Evolutionary conservation across 495 filamentous ascomycete genomes (phyloP), one percentile per base, ranked within the genome.

Genomic region (Beverwykella pulmonaria): DNA sequence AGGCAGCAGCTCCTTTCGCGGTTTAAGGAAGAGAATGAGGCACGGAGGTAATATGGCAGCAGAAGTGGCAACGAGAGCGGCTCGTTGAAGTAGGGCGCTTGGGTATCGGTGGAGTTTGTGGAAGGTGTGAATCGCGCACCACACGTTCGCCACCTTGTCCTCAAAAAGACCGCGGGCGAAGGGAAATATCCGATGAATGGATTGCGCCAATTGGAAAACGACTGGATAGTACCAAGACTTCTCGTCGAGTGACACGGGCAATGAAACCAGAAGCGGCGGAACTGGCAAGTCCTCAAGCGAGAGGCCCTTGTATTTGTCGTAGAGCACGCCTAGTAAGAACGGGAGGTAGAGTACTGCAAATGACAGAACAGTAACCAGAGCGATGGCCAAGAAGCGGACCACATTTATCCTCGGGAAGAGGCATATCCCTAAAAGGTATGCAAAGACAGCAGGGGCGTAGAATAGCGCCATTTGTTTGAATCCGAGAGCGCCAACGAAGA

Each of bases 381-480:
- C 86, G 55, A 98, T 92, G 34, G 83, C 83, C 19, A 95, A 34
- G 15, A 98, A 81, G 8, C 92, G 87, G 1, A 81, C 50, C n/a
- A 89, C 68, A 49, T 88, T 87, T 67, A 92, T 78, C 10, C 83
- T 81, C 7, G 92, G 92, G 61, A 89, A 88, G 23, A 94, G 69
- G 76, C 93, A 97, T 73, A 86, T 83, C 8, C 94, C 93, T 6
- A 97, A 80, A 1, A 98, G 87, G 71, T 93, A 98, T 7, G 92
- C 88, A 75, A 97, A 97, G 57, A 98, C 87, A 14, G 88, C 87
- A 0, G 95, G 92, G 2, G 94, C 92, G 75, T 97, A 98, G 76
- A 97, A 98, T 10, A 98, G 81, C 2, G 93, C 94, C 94, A 98
- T 98, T 75, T 98, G 94, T 80, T 98, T 98, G 81, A 96, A 98